Evolutionary conservation across 2,329 filamentous ascomycete species (phyloP), one percentile per base, ranked within the genome.

Genomic region (Metarhizium sp.): DNA sequence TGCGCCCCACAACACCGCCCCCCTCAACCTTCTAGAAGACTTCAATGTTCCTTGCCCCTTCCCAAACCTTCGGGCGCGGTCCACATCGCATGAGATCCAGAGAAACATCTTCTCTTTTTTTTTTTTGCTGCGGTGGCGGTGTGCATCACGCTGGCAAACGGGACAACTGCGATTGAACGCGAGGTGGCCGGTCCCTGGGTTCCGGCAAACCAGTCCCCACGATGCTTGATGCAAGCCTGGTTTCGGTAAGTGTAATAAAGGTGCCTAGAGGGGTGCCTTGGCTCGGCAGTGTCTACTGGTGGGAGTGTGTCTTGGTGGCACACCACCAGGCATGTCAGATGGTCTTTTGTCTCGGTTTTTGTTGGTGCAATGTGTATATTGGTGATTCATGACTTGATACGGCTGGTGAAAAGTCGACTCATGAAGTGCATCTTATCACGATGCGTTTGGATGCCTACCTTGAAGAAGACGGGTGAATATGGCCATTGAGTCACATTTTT

Each of bases 1-100:
- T 46, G 43, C 43, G 43, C n/a, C 18, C n/a, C 43, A 7, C 43
- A 46, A 29, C 50, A 53, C 42, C 30, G 52, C 52, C 43, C 29
- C 46, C 43, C 8, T 18, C 29, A 34, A 20, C 4, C 52, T 54
- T 49, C 52, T 49, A 54, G 52, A 54, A 49, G 52, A 34, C 32
- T 34, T 34, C 7, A 25, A 25, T 25, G 25, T 25, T 25, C 25
- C 25, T 25, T 25, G 25, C 25, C 32, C 7, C 32, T 34, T 34
- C 32, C 32, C 32, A 34, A 34, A 34, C 32, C 7, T 25, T 11
- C 32, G 32, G 32, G 7, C 32, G 6, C 32, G 32, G 32, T 34
- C 32, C 32, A 34, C 32, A 42, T 42, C 6, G 14, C 4, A 2
- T 42, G 11, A 6, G 14, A 18, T 32, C 47, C 25, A 50, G 6